A percentile compares a stretch with the other conserved stretches of the same genome.
phyloP scores from a whole-genome alignment of 2,329 filamentous ascomycete species.

The Cladorrhinum sp. region DNA sequence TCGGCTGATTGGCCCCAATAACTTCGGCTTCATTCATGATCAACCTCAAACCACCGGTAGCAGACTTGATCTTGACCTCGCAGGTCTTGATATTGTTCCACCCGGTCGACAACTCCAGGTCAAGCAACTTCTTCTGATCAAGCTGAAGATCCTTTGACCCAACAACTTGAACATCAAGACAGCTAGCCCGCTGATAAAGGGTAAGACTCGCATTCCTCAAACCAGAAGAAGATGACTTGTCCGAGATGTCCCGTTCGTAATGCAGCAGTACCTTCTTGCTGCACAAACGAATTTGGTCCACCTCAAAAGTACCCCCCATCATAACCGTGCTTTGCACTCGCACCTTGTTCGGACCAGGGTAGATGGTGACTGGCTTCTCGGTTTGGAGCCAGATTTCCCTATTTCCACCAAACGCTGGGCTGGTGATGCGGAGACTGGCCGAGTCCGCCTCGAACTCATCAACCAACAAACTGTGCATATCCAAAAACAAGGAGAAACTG shows the following conservation, averaged over 20 bases:
- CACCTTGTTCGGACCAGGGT: slow-evolving; percentile 51
- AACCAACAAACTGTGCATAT: slow-evolving; percentile 67
- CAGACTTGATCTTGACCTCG: slow-evolving; percentile 60
- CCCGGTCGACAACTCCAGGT: slow-evolving; percentile 69
- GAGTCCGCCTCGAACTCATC: slow-evolving; percentile 66
- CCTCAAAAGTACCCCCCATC: slow-evolving; percentile 69
- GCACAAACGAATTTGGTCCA: slow-evolving; percentile 67
- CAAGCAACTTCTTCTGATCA: slow-evolving; percentile 72
- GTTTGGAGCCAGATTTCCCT: slow-evolving; percentile 52
- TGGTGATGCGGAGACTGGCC: slow-evolving; percentile 61
- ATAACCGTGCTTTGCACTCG: slow-evolving; percentile 49
- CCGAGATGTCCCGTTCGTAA: slow-evolving; percentile 56
- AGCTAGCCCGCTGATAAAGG: slow-evolving; percentile 68
- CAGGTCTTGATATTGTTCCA: slow-evolving; percentile 65
- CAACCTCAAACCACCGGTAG: slow-evolving; percentile 63
- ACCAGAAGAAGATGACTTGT: slow-evolving; percentile 45
- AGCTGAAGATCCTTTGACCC: slow-evolving; percentile 72
- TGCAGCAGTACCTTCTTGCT: slow-evolving; percentile 62
- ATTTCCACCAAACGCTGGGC: slow-evolving; percentile 50
- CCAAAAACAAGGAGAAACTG: slow-evolving; percentile 68
- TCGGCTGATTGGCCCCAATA: slow-evolving; percentile 41
- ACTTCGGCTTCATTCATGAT: slow-evolving; percentile 58
- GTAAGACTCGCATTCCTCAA: slow-evolving; percentile 61
- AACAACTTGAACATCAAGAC: slow-evolving; percentile 65
- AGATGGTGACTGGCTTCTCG: slow-evolving; percentile 43